Evolutionary conservation across 495 filamentous ascomycete species (phyloP).

Genomic region (Cairneyella variabilis): DNA sequence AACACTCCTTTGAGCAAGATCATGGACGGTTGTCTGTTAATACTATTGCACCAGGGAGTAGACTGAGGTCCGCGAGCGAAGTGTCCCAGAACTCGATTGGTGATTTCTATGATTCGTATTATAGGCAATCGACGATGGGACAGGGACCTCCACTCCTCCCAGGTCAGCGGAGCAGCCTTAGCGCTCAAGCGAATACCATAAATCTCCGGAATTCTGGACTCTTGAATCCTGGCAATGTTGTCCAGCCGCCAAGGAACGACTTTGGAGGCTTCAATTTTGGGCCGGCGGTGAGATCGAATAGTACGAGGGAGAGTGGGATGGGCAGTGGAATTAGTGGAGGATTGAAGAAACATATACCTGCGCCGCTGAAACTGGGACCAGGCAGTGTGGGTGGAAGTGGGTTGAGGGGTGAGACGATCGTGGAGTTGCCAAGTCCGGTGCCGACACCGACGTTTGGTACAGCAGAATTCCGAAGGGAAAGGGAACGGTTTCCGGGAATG

Average conservation of each 20-base stretch:
- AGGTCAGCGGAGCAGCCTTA: not conserved
- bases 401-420: slow-evolving; percentile 13
- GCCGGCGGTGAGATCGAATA: not conserved
- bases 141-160: not conserved
- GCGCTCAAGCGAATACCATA: not conserved
- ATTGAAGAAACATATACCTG: not conserved
- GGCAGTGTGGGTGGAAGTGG: not conserved
- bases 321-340: too few relatives aligned
- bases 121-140: slow-evolving; percentile 6
- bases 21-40: not conserved
- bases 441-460: slow-evolving; percentile 16
- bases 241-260: not conserved
- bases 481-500: not conserved
- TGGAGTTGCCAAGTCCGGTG: slow-evolving; percentile 8
- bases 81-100: slow-evolving; percentile 12
- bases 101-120: slow-evolving; percentile 23
- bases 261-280: not conserved
- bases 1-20: not conserved
- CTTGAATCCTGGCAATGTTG: not conserved
- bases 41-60: not conserved
- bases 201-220: not conserved
- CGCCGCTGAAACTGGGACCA: slow-evolving; percentile 6
- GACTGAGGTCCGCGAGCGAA: slow-evolving; percentile 9
- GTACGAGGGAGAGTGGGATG: not conserved
- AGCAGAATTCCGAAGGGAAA: not conserved